These are phyloP conservation scores for Fusarium solani-melongenae DNA, from an alignment of 2,329 filamentous ascomycete species.

Conservation along the genomic window DNA sequence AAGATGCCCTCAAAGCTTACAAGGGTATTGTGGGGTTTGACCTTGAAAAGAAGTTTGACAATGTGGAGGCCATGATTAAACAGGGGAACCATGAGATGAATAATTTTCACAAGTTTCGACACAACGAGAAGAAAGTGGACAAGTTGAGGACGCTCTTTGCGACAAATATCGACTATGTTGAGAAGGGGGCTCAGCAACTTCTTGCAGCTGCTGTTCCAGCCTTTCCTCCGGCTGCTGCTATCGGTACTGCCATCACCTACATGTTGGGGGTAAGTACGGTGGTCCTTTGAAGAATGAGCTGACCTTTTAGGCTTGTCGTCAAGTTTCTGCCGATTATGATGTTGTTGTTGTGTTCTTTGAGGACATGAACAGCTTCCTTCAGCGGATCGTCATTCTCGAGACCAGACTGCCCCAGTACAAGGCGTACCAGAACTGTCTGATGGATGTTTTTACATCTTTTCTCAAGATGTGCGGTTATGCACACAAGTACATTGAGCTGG, in stretches of 20 bases:
- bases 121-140: conserved; percentile 48
- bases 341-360: conserved; percentile 51
- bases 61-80: conserved; percentile 39
- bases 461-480: conserved; percentile 47
- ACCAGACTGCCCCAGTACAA: conserved; percentile 42
- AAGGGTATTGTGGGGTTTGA: conserved; percentile 48
- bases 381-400: conserved; percentile 49
- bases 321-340: conserved; percentile 52
- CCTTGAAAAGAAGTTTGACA: conserved; percentile 44
- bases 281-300: not conserved
- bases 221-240: conserved; percentile 48
- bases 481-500: conserved; percentile 48
- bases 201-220: conserved; percentile 43
- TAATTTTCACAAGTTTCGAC: conserved; percentile 46
- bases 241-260: conserved; percentile 48
- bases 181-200: conserved; percentile 45
- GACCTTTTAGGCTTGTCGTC: conserved; percentile 36
- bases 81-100: conserved; percentile 44
- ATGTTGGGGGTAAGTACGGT: conserved; percentile 40
- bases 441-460: conserved; percentile 50
- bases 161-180: conserved; percentile 44
- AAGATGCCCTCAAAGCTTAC: conserved; percentile 46
- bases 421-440: conserved; percentile 47
- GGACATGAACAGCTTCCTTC: conserved; percentile 50
- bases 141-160: conserved; percentile 45